A percentile compares a stretch with the other conserved stretches of the same genome.
Evolutionary conservation across 2,329 filamentous ascomycete genomes (phyloP).

Genomic region (Paecilomyces fulvus): DNA sequence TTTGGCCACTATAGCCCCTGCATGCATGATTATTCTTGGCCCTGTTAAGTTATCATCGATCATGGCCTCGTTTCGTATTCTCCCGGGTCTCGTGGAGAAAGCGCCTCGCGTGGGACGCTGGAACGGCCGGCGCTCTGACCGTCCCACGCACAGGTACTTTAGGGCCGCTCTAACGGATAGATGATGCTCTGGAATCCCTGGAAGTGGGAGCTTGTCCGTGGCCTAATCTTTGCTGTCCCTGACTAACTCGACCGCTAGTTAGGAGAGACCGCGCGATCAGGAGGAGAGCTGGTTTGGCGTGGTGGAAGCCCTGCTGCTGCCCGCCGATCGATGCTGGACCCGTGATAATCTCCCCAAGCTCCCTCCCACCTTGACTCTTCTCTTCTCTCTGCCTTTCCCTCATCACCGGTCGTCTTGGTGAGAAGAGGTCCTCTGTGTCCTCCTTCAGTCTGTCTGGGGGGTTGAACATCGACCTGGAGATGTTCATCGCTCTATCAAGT

Average conservation of each 20-base stretch:
- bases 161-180: neutral
- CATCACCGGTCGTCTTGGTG: neutral
- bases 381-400: neutral
- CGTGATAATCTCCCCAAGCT: slow-evolving; percentile 2
- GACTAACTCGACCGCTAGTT: neutral
- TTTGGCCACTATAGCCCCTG: neutral
- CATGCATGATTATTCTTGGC: neutral
- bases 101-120: neutral
- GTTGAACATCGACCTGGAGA: neutral
- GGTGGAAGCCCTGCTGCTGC: neutral
- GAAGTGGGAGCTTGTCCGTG: neutral
- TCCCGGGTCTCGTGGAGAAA: neutral
- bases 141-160: neutral
- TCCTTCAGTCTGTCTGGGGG: neutral
- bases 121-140: neutral
- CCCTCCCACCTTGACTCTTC: slow-evolving; percentile 3
- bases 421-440: neutral
- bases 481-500: neutral
- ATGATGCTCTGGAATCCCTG: neutral
- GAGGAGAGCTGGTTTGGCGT: neutral
- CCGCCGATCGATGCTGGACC: neutral
- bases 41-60: neutral
- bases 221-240: neutral
- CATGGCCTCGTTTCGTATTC: neutral
- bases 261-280: neutral